Evolutionary conservation across 306 rosid genomes (phyloP).

Genomic region (Morella rubra): DNA sequence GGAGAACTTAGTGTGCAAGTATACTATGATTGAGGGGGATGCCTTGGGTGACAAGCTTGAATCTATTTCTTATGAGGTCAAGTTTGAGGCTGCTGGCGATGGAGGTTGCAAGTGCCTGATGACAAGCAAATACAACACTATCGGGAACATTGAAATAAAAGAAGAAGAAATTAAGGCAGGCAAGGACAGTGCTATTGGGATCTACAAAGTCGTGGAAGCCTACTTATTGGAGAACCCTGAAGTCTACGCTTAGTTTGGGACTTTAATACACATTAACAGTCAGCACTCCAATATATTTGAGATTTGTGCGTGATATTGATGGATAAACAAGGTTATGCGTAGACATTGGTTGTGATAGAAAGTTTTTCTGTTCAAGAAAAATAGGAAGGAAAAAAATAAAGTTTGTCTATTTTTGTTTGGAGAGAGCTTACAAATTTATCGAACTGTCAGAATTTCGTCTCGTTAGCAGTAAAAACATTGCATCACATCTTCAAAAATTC

Average conservation of each 20-base stretch:
- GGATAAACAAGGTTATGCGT: not conserved
- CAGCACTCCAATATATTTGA: not conserved
- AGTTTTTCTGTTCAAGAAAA: not conserved
- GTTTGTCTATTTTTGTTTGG: not conserved
- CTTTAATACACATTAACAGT: not conserved
- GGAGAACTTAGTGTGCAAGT: slow-evolving; percentile 58
- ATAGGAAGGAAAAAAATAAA: not conserved
- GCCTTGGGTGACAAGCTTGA: slow-evolving; percentile 71
- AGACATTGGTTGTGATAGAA: not conserved
- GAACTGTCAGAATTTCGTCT: not conserved
- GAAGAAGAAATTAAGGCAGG: slow-evolving; percentile 70
- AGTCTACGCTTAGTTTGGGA: slow-evolving; percentile 43
- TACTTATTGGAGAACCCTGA: slow-evolving; percentile 64
- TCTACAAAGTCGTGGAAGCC: slow-evolving; percentile 63
- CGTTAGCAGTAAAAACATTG: not conserved
- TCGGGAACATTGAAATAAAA: slow-evolving; percentile 43
- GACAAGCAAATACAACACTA: slow-evolving; percentile 53
- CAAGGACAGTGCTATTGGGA: slow-evolving; percentile 62
- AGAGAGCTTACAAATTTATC: not conserved
- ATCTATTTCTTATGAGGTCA: slow-evolving; percentile 61
- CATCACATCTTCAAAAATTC: not conserved
- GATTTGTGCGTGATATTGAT: not conserved
- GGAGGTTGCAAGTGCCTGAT: slow-evolving; percentile 64
- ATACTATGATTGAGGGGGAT: slow-evolving; percentile 74
- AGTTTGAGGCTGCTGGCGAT: slow-evolving; percentile 58